These are phyloP conservation scores for Jatropha curcas DNA, from an alignment of 345 rosid species.

Conservation along the genomic window DNA sequence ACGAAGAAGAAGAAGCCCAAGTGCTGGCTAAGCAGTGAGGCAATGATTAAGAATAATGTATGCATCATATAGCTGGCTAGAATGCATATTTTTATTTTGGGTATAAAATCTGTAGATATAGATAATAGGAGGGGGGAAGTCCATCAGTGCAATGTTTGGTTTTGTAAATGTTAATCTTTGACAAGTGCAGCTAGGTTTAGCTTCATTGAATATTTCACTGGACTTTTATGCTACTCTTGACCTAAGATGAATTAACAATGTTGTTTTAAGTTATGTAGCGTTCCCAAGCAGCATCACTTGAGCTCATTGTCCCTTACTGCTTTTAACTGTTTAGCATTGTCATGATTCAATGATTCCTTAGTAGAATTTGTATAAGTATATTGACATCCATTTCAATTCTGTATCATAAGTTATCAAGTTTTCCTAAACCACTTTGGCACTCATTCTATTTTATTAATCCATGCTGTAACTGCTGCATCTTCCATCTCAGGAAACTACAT, in stretches of 20 bases:
- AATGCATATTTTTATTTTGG: not conserved
- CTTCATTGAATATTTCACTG: not conserved
- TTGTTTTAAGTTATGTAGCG: not conserved
- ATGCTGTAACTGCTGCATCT: constrained; percentile 12
- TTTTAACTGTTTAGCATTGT: not conserved
- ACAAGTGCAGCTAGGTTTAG: not conserved
- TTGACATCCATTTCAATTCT: not conserved
- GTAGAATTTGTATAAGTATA: no score
- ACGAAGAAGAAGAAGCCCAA: not conserved
- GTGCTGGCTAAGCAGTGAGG: not conserved
- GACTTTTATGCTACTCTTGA: not conserved
- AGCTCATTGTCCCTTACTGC: not conserved
- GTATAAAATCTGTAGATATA: not conserved
- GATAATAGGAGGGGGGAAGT: not conserved
- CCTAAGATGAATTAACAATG: not conserved
- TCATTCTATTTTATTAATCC: not conserved
- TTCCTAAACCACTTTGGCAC: not conserved
- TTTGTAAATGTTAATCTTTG: not conserved
- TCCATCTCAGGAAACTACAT: constrained; percentile 73
- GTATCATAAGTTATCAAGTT: not conserved
- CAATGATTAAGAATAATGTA: not conserved
- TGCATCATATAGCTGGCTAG: not conserved
- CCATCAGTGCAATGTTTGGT: not conserved
- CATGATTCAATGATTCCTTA: not conserved
- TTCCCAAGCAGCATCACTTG: not conserved